These are phyloP conservation scores for Pleurozium schreberi DNA, from an alignment of 225 moss, liverwort and hornwort species.

Conservation along the genomic window DNA sequence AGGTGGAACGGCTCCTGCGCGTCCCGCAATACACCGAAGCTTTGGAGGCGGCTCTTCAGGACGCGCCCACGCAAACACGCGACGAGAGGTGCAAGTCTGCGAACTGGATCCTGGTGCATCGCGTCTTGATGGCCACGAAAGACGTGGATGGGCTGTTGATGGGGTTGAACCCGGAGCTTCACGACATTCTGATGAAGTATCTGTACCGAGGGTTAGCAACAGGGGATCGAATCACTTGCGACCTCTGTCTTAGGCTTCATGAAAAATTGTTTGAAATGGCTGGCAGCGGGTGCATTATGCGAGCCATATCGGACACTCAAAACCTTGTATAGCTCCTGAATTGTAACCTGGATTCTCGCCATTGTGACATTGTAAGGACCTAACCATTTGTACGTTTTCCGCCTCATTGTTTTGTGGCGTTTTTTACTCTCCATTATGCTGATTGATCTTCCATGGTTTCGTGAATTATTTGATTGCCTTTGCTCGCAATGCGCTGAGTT, in stretches of 20 bases:
- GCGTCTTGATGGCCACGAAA: constrained; percentile 91
- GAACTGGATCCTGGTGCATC: constrained; percentile 89
- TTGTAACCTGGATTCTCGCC: background rate
- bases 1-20: constrained; percentile 73
- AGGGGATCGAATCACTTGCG: constrained; percentile 86
- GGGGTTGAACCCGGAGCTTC: constrained; percentile 66
- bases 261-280: constrained; percentile 76
- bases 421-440: background rate
- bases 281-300: constrained; percentile 93
- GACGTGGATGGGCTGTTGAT: constrained; percentile 66
- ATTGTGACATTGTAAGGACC: background rate
- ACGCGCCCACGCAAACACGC: constrained; percentile 75
- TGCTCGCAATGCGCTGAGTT: background rate
- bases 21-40: constrained; percentile 76
- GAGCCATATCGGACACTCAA: constrained; percentile 72
- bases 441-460: background rate
- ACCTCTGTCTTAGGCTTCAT: constrained; percentile 76
- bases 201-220: constrained; percentile 89
- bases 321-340: constrained; percentile 48
- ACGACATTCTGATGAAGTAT: constrained; percentile 95
- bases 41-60: constrained; percentile 67
- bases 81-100: constrained; percentile 97
- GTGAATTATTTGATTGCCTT: background rate
- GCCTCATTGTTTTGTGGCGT: background rate
- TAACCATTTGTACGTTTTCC: background rate